A percentile compares a stretch with the other conserved stretches of the same genome.
Conservation (phyloP, 2,329 filamentous ascomycete species). For the Xylariaceae sp. region DNA sequence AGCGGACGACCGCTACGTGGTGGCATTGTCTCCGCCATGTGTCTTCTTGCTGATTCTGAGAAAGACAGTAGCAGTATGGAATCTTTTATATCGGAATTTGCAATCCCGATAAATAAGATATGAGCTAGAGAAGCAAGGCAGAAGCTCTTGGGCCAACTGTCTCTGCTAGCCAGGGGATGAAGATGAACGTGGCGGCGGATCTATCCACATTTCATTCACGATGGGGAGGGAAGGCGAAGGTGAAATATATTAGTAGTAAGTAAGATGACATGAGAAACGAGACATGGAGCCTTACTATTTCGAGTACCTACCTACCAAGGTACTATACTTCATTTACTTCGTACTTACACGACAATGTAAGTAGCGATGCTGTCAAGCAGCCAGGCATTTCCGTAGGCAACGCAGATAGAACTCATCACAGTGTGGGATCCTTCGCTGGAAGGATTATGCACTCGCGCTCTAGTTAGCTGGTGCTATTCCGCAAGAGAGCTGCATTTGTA, state of each 20-base stretch:
- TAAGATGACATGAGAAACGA: neutral
- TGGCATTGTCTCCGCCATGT: conserved; percentile 29
- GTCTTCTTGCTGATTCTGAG: neutral
- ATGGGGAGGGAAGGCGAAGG: conserved; percentile 5
- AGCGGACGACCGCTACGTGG: conserved; percentile 32
- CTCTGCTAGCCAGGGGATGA: conserved; percentile 14
- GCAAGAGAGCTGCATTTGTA: too few relatives aligned
- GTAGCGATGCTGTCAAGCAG: conserved; percentile 1
- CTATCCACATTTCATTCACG: conserved; percentile 13
- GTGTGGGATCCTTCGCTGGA: conserved; percentile 17
- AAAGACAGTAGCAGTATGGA: neutral
- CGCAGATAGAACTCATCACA: conserved; percentile 1
- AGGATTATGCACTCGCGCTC: conserved; percentile 10
- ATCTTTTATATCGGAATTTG: neutral
- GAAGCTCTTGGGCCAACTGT: neutral
- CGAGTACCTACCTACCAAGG: neutral
- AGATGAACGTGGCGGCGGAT: conserved; percentile 19
- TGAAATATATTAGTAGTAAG: neutral
- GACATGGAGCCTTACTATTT: neutral
- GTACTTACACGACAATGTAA: too few relatives aligned
- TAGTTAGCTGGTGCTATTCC: conserved; percentile 8
- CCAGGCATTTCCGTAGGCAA: too few relatives aligned
- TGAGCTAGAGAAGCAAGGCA: neutral
- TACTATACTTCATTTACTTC: too few relatives aligned
- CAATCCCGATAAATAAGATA: neutral